Conservation (phyloP, 345 rosid species). For the Eucalyptus decipiens region DNA sequence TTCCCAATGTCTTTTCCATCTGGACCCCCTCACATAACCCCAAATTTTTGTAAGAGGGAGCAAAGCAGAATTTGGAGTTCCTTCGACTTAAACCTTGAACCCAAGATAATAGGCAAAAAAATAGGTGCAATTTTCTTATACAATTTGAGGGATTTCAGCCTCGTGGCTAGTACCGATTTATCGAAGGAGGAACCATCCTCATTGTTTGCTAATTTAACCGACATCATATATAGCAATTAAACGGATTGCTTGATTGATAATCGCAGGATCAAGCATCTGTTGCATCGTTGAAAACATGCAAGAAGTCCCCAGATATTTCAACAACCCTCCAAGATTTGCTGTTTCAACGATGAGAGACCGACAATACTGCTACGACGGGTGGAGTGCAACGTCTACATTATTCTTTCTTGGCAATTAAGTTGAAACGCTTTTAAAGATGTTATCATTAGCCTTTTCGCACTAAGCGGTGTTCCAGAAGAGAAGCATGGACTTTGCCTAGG, state of each 20-base stretch:
- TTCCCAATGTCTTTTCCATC: background rate
- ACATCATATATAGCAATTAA: background rate
- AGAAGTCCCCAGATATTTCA: background rate
- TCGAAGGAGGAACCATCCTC: background rate
- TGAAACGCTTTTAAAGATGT: background rate
- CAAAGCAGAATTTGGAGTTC: background rate
- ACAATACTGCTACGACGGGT: background rate
- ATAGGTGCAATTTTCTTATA: background rate
- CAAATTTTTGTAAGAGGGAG: background rate
- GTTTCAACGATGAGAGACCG: background rate
- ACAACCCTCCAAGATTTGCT: background rate
- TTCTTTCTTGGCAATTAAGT: background rate
- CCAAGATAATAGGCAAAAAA: background rate
- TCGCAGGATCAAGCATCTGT: background rate
- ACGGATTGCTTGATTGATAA: background rate
- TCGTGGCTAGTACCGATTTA: background rate
- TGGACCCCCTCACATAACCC: background rate
- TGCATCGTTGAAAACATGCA: background rate
- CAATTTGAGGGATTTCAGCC: background rate
- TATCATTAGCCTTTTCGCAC: background rate
- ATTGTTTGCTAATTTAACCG: background rate
- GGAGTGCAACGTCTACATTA: background rate
- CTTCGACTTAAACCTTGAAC: background rate
- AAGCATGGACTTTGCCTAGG: background rate
- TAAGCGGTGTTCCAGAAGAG: accelerated